These are phyloP conservation scores for Calonectria pseudoturangicola DNA, from an alignment of 2,329 filamentous ascomycete species.

Conservation along the genomic window DNA sequence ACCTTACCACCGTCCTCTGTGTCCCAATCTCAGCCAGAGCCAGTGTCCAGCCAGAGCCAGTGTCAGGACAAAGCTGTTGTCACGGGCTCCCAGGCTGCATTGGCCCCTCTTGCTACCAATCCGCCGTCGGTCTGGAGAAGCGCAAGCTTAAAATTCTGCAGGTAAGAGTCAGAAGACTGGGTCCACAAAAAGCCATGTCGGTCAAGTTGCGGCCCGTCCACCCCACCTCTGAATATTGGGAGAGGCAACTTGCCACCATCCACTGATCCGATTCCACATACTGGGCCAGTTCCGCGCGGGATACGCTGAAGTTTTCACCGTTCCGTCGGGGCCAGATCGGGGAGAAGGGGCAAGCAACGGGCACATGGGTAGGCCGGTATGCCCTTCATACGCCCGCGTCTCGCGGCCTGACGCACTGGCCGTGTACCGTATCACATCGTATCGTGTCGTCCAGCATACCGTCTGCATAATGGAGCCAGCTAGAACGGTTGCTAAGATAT, in stretches of 20 bases:
- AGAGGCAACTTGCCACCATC: slow-evolving; percentile 22
- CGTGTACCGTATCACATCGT: background rate
- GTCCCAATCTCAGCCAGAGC: background rate
- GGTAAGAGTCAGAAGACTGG: slow-evolving; percentile 12
- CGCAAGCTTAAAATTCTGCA: slow-evolving; percentile 41
- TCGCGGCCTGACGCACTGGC: background rate
- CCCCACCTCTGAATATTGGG: slow-evolving; percentile 7
- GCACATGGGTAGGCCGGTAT: slow-evolving; percentile 11
- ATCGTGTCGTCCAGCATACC: background rate
- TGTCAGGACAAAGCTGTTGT: slow-evolving; percentile 36
- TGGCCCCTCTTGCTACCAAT: slow-evolving; percentile 39
- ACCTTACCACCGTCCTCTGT: background rate
- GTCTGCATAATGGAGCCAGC: background rate
- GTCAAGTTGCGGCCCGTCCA: slow-evolving; percentile 30
- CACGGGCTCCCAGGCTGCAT: slow-evolving; percentile 33
- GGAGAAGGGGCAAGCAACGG: background rate
- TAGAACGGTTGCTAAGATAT: slow-evolving; percentile 13
- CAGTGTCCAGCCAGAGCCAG: background rate
- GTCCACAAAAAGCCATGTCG: slow-evolving; percentile 31
- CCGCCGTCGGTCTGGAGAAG: slow-evolving; percentile 50
- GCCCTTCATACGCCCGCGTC: background rate
- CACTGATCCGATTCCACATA: slow-evolving; percentile 2
- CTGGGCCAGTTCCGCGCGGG: background rate
- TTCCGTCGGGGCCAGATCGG: slow-evolving; percentile 1
- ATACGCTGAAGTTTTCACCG: slow-evolving; percentile 12